Percentiles rank a stretch among this genome's conserved stretches.
phyloP scores from a whole-genome alignment of 1,284 basidiomycete species.

The Cutaneotrichosporon cavernicola region DNA sequence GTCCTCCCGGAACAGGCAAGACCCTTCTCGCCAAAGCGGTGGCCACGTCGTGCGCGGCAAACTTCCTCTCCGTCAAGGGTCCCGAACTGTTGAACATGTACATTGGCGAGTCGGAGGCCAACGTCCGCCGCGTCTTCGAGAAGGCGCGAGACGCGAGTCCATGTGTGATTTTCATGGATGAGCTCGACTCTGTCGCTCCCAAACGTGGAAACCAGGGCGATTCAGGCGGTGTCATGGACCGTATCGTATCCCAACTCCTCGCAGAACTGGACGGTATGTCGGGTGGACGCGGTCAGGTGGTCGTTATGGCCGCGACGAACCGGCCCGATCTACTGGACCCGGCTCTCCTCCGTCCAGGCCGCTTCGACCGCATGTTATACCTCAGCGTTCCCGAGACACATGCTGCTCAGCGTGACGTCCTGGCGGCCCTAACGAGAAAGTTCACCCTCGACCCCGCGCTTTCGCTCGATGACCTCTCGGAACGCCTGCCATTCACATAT shows the following conservation, averaged over 20 bases:
- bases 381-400: slow-evolving; percentile 89
- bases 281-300: slow-evolving; percentile 63
- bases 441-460: slow-evolving; percentile 77
- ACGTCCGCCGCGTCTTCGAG: slow-evolving; percentile 88
- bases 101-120: slow-evolving; percentile 97
- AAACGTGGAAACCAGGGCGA: slow-evolving; percentile 93
- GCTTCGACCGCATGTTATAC: slow-evolving; percentile 97
- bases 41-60: slow-evolving; percentile 85
- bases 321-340: slow-evolving; percentile 92
- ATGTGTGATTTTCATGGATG: slow-evolving; percentile 97
- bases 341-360: slow-evolving; percentile 85
- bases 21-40: slow-evolving; percentile 74
- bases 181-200: slow-evolving; percentile 93
- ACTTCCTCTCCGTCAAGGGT: slow-evolving; percentile 95
- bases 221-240: slow-evolving; percentile 94
- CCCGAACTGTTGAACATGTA: slow-evolving; percentile 97
- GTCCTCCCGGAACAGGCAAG: slow-evolving; percentile 93
- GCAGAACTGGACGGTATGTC: slow-evolving; percentile 94
- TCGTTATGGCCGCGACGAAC: slow-evolving; percentile 98
- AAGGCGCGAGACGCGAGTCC: slow-evolving; percentile 84
- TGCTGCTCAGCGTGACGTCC: slow-evolving; percentile 79
- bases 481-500: slow-evolving; percentile 84
- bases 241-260: slow-evolving; percentile 93
- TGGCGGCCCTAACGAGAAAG: slow-evolving; percentile 87
- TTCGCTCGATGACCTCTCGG: slow-evolving; percentile 66